Conservation (phyloP, 2,329 filamentous ascomycete species). For the Xylariaceae sp. region DNA sequence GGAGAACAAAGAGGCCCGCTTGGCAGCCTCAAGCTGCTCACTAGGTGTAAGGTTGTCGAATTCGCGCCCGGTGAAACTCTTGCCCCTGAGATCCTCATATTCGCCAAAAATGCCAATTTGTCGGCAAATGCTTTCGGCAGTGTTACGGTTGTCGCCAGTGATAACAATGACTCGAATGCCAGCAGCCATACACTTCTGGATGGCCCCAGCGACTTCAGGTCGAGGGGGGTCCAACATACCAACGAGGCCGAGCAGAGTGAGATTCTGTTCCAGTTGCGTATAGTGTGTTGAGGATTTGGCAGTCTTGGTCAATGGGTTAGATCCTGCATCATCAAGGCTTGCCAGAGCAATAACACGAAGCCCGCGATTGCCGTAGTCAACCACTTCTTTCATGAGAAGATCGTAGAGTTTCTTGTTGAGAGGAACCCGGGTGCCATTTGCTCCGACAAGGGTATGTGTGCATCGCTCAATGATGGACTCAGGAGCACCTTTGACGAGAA, state of each 20-base stretch:
- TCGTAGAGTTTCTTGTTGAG: conserved; percentile 67
- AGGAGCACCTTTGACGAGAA: conserved; percentile 94
- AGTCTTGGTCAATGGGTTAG: conserved; percentile 65
- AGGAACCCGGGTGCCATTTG: conserved; percentile 72
- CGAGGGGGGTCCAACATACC: conserved; percentile 97
- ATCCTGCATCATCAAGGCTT: conserved; percentile 71
- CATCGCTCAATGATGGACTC: conserved; percentile 94
- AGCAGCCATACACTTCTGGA: conserved; percentile 84
- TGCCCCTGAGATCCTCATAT: conserved; percentile 79
- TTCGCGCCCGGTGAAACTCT: conserved; percentile 92
- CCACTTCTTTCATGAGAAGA: conserved; percentile 74
- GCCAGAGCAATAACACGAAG: conserved; percentile 94
- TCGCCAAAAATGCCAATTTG: conserved; percentile 90
- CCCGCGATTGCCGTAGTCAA: conserved; percentile 87
- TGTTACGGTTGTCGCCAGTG: conserved; percentile 96
- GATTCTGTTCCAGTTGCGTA: conserved; percentile 81
- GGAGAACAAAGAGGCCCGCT: conserved; percentile 87
- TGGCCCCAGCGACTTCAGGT: conserved; percentile 82
- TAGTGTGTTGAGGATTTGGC: conserved; percentile 86
- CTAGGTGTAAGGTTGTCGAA: conserved; percentile 80
- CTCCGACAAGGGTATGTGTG: conserved; percentile 74
- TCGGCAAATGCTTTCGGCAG: conserved; percentile 94
- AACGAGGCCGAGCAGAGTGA: conserved; percentile 90
- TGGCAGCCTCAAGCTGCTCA: conserved; percentile 81
- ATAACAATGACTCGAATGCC: conserved; percentile 97